Evolutionary conservation across 2,329 filamentous ascomycete genomes (phyloP), one percentile per base, ranked within the genome.

Genomic region (Acephala macrosclerotiorum): DNA sequence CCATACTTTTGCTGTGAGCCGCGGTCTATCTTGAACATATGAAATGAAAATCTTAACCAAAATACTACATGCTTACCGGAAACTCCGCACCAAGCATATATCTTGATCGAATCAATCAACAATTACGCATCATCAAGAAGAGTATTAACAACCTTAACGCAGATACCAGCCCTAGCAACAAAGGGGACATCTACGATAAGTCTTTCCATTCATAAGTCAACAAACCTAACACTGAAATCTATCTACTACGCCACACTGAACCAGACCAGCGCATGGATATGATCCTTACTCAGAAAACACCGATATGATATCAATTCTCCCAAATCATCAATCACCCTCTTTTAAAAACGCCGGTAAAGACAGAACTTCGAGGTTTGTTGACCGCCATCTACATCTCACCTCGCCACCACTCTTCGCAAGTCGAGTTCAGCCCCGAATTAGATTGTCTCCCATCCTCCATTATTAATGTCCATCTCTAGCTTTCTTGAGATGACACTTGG

Each of bases 391-490:
- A 29, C 26, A 20, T 2, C 11, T 3, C 45, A 7, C 14, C 22
- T 18, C 22, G 3, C 26, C 9, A 7, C 11, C 3, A 16, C 7
- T 6, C 11, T 18, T 22, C 38, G 12, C n/a, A n/a, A n/a, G n/a
- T n/a, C n/a, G n/a, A n/a, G n/a, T n/a, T n/a, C n/a, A n/a, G n/a
- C n/a, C n/a, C n/a, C n/a, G n/a, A n/a, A n/a, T n/a, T 66, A 77
- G 62, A 89, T 84, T n/a, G 89, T 97, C 81, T 99, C 96, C 96
- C 96, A 99, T 0, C 96, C 96, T 0, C 96, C 96, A 73, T 93
- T 97, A 76, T 99, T 99, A 53, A 97, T 93, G 78, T 99, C 96
- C 16, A 93, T 91, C 82, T 99, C 96, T 71, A 99, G 80, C 79
- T 93, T 95, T 71, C 96, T 85, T 70, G 91, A 92, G 76, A 99